These are phyloP conservation scores for Desmodesmus armatus DNA, from an alignment of 139 green algal species.

Conservation along the genomic window DNA sequence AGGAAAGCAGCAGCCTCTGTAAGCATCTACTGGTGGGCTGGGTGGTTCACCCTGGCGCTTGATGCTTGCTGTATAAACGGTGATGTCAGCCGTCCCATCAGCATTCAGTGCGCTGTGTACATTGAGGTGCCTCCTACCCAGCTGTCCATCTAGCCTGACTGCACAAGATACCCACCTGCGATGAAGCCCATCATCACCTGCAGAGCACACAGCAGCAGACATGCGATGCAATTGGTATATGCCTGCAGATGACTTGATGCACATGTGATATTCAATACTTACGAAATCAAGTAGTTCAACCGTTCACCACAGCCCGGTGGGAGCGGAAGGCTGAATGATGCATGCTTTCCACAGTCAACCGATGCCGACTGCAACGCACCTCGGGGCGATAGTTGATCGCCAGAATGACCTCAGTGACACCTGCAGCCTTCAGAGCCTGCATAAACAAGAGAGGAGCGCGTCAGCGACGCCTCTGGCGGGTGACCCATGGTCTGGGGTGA, in stretches of 20 bases:
- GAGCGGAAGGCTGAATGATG: no score
- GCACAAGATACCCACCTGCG: no score
- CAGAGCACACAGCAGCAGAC: no score
- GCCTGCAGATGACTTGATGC: no score
- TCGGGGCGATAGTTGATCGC: constrained; percentile 98
- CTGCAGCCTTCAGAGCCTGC: constrained; percentile 92
- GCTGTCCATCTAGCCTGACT: neutral
- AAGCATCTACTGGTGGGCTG: neutral
- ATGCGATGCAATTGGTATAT: neutral
- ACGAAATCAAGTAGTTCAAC: no score
- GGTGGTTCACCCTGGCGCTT: no score
- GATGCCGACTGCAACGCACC: constrained; percentile 60
- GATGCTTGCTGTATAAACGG: no score
- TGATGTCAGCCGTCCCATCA: no score
- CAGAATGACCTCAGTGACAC: constrained; percentile 94
- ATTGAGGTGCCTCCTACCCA: neutral
- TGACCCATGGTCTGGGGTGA: neutral
- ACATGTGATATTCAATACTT: no score
- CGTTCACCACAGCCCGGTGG: no score
- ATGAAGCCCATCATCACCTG: constrained; percentile 52
- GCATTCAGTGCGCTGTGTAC: no score
- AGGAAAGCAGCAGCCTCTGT: constrained; percentile 95
- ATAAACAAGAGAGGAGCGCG: neutral
- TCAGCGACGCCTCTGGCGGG: neutral
- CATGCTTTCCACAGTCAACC: constrained; percentile 14